phyloP scores from a whole-genome alignment of 345 rosid species.

The Gossypium thurberi region DNA sequence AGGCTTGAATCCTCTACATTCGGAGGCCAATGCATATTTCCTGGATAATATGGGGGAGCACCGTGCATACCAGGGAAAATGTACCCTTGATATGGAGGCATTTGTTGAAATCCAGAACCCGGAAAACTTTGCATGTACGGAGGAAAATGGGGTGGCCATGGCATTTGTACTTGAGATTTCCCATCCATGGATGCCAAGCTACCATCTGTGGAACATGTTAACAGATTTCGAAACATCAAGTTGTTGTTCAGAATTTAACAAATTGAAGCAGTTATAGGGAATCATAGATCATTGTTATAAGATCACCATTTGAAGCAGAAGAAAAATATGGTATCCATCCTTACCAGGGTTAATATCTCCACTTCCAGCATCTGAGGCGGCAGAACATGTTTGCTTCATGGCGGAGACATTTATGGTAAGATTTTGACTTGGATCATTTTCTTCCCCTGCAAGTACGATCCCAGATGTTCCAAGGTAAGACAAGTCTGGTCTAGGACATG shows the following conservation, averaged over 20 bases:
- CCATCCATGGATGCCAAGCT: conserved; percentile 33
- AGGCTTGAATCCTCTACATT: conserved; percentile 45
- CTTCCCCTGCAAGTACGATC: conserved; percentile 69
- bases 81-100: conserved; percentile 60
- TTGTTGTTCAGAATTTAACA: neutral
- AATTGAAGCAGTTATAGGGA: neutral
- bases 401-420: conserved; percentile 22
- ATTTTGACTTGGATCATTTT: conserved; percentile 36
- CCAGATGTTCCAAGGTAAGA: conserved; percentile 76
- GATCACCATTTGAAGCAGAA: conserved; percentile 6
- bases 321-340: neutral
- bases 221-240: conserved; percentile 10
- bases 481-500: conserved; percentile 60
- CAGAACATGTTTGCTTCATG: conserved; percentile 34
- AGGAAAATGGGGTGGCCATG: conserved; percentile 74
- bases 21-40: conserved; percentile 72
- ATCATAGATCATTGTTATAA: neutral
- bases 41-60: conserved; percentile 67
- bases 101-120: conserved; percentile 54
- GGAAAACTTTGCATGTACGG: conserved; percentile 79
- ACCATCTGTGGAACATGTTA: conserved; percentile 29
- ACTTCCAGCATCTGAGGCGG: conserved; percentile 38
- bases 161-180: conserved; percentile 48
- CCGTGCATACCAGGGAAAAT: conserved; percentile 68
- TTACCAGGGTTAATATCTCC: conserved; percentile 55